Evolutionary conservation across 768 basidiomycete species (phyloP), one percentile per base, ranked within the genome.

Genomic region (Rhodotorula diobovata): DNA sequence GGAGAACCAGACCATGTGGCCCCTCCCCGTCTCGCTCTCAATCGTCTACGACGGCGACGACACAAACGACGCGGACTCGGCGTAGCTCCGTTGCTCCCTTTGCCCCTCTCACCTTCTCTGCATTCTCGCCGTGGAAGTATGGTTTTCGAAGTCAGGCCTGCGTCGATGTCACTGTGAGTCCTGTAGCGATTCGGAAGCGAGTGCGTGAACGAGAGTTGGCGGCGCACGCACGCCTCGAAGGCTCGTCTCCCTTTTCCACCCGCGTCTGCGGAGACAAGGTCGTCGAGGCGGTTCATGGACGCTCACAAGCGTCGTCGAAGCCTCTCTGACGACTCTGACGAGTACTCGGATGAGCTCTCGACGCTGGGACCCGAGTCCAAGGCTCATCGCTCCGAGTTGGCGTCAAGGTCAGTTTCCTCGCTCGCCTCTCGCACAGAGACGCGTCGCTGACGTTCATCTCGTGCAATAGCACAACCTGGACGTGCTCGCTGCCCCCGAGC

Each of bases 401-500:
- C 60, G 3, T 32, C 62, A 1, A 6, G 57, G 60, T 63, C 11
- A 18, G 66, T 18, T 32, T 57, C 20, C 25, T 51, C 41, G n/a
- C 58, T n/a, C 32, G 50, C 14, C 53, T 6, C 41, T 30, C 59
- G 2, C 46, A 20, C 30, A 55, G 23, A 7, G 6, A 20, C 4
- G 54, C 3, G 11, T 34, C 7, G 9, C 54, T 35, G 2, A 34
- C 34, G 7, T 55, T 34, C 34, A 20, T 2, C 0, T 16, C 34
- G 23, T 1, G 8, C 10, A 2, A 35, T 43, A 58, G 56, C 35
- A 30, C 67, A 15, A 7, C 0, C 11, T 74, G 63, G 63, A 67
- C 70, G 0, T 77, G 76, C 53, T 35, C 70, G 39, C 64, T 76
- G 18, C 70, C 72, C 1, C 75, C 76, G 6, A 37, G 59, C n/a